Percentiles rank a stretch among this genome's conserved stretches.
These are phyloP conservation scores for Oryza punctata DNA, from an alignment of 176 grass and related monocot genomes.

Conservation along the genomic window DNA sequence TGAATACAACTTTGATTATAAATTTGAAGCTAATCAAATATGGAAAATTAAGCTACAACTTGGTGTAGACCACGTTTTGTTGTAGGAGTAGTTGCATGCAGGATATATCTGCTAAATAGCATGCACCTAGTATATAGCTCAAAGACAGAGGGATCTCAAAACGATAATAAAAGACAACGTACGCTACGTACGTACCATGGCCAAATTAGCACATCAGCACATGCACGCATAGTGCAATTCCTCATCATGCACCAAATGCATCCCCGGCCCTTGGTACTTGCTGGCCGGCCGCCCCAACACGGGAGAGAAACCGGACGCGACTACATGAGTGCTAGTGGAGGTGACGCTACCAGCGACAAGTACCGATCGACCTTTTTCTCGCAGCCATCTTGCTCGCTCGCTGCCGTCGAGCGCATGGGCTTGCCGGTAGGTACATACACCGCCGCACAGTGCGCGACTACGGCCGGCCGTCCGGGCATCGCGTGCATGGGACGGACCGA, in stretches of 20 bases:
- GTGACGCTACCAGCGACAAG: constrained; percentile 29
- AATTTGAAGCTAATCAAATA: too few species aligned
- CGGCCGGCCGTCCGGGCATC: constrained; percentile 9
- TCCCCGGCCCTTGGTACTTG: constrained; percentile 20
- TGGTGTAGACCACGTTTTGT: not conserved
- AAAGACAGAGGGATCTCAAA: not conserved
- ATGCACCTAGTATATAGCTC: not conserved
- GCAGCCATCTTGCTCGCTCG: constrained; percentile 8
- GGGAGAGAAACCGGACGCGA: not conserved
- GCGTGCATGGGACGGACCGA: not conserved
- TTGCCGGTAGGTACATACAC: not conserved
- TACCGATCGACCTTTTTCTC: constrained; percentile 20
- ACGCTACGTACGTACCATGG: too few species aligned
- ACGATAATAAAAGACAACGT: not conserved
- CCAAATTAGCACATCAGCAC: not conserved
- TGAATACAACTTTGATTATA: too few species aligned
- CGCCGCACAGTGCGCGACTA: not conserved
- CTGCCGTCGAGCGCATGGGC: constrained; percentile 22
- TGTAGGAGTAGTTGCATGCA: not conserved
- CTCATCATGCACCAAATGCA: not conserved
- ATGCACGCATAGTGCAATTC: constrained; percentile 15
- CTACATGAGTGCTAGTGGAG: not conserved
- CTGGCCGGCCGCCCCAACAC: not conserved
- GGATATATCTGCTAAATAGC: not conserved
- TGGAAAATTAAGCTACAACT: too few species aligned